Base-by-base conservation (phyloP, 2,329 filamentous ascomycete genomes). In the Talaromyces piceae region DNA sequence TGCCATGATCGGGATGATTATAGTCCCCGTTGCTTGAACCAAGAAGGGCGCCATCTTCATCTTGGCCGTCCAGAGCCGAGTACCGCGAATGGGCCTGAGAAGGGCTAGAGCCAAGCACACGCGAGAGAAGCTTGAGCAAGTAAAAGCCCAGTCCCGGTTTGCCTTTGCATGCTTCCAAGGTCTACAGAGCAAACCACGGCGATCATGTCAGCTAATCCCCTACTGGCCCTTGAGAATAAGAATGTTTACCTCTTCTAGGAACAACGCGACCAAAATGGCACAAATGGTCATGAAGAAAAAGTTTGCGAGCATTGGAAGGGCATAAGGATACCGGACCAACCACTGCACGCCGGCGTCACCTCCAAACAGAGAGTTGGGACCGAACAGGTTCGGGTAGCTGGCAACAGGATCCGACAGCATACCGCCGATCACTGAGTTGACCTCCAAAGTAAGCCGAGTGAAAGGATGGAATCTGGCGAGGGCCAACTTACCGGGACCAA, bases 251-350 rank as follows among this genome's bases (percentile, higher is more conserved):
- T 88, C 84, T 70, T 87, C 82, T 7, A 88, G 72, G 16, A 79
- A 81, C 27, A 86, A 70, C 45, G 80, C 72, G n/a, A 85, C 77
- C 12, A 77, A 68, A 9, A 74, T 57, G 0, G 80, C 78, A 3
- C 80, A 79, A 3, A 73, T 62, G 1, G 76, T 61, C 16, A 88
- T 70, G 54, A 84, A 81, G 2, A 77, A 55, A 4, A 80, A 78
- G 60, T 83, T 86, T 45, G 85, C 73, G 4, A 88, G 65, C 62
- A 85, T 87, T 0, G 85, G 85, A 46, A 87, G 68, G 1, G 84
- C 82, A 64, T 85, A 88, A 0, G 84, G 84, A 61, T 80, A 87
- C 41, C 66, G 69, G 22, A 69, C 73, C 64, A 86, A 76, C 81
- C 84, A 86, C 44, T 75, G 64, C 1, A 81, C 82, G 0, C 80